These are phyloP conservation scores for Acacia melanoxylon DNA, from an alignment of 306 rosid species.

Conservation along the genomic window DNA sequence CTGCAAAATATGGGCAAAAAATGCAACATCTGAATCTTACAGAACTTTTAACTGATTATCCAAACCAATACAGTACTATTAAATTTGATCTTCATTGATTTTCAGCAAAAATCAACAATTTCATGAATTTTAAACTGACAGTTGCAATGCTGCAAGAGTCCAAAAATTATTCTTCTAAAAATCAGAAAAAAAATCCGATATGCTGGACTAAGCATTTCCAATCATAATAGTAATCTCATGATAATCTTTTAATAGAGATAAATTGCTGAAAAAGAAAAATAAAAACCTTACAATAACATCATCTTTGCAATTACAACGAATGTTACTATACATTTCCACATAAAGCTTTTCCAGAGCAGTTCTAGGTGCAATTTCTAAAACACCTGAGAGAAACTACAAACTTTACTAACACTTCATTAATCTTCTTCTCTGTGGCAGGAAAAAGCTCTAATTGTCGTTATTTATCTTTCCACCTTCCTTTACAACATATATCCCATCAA, in stretches of 20 bases:
- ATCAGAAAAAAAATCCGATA: background rate
- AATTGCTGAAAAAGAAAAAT: background rate
- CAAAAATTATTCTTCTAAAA: background rate
- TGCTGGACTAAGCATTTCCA: background rate
- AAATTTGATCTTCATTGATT: background rate
- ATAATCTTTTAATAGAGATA: background rate
- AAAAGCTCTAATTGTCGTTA: background rate
- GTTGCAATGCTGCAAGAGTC: background rate
- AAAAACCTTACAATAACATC: background rate
- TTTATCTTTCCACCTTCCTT: background rate
- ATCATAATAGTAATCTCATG: background rate
- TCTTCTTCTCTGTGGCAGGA: background rate
- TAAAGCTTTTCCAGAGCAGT: background rate
- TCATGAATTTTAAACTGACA: background rate
- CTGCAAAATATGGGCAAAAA: slow-evolving; percentile 6
- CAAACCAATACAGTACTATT: background rate
- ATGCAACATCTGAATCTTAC: slow-evolving; percentile 18
- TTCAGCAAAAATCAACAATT: background rate
- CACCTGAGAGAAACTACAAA: background rate
- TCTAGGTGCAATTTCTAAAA: background rate
- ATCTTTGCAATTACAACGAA: background rate
- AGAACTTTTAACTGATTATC: background rate
- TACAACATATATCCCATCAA: background rate
- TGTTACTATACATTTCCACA: background rate
- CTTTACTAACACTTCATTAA: background rate